Conservation (phyloP, 768 basidiomycete species). For the Trametes maxima region DNA sequence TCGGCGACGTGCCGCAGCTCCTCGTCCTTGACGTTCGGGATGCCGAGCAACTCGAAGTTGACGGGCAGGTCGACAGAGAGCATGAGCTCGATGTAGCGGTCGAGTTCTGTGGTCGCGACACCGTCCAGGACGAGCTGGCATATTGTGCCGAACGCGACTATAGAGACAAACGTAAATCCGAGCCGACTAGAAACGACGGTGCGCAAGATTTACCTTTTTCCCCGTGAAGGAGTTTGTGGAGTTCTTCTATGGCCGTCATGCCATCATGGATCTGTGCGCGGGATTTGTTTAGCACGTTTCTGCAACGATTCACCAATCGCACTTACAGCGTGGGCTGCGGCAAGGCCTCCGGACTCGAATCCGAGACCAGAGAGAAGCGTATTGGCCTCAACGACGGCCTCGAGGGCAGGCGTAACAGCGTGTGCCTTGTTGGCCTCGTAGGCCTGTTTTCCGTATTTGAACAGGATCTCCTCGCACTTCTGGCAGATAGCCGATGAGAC, state of each 20-base stretch:
- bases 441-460: slow-evolving; percentile 35
- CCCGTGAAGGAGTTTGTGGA: slow-evolving; percentile 34
- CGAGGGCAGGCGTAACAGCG: slow-evolving; percentile 34
- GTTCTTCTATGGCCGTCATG: slow-evolving; percentile 33
- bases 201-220: slow-evolving; percentile 30
- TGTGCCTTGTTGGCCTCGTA: slow-evolving; percentile 35
- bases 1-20: slow-evolving; percentile 32
- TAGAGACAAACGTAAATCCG: neutral
- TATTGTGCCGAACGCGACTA: slow-evolving; percentile 36
- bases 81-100: slow-evolving; percentile 35
- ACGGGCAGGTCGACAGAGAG: slow-evolving; percentile 34
- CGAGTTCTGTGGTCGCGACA: slow-evolving; percentile 27
- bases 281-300: neutral
- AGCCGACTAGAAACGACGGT: neutral
- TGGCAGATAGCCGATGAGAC: slow-evolving; percentile 32
- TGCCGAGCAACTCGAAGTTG: slow-evolving; percentile 34
- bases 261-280: slow-evolving; percentile 35
- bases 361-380: slow-evolving; percentile 35
- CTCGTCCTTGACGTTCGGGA: slow-evolving; percentile 33
- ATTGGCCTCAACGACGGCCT: slow-evolving; percentile 38
- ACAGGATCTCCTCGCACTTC: slow-evolving; percentile 39
- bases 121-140: slow-evolving; percentile 34
- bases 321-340: slow-evolving; percentile 37
- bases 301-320: neutral
- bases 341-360: slow-evolving; percentile 36